Evolutionary conservation across 164 flowering plant genomes (phyloP), one percentile per base, ranked within the genome.

Genomic region (Kalanchoe fedtschenkoi): DNA sequence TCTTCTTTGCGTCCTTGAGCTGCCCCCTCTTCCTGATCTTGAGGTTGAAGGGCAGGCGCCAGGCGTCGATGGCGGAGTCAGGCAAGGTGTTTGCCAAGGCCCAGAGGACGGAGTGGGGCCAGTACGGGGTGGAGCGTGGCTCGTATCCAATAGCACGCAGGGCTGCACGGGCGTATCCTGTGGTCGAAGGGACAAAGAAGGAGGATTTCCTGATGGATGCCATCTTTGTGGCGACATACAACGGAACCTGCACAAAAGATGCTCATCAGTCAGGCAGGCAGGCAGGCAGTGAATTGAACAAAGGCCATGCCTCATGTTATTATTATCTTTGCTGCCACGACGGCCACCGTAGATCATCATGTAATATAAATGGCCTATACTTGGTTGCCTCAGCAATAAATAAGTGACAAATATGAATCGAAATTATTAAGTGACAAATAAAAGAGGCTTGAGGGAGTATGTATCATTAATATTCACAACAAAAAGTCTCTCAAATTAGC

Each of bases 181-280:
- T 90, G 6, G 89, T 65, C 57, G 97, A 93, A 41, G 99, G 97
- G 24, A 87, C 96, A 13, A 87, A 71, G 74, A 90, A 83, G 51
- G 97, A 88, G 28, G 96, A 83, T 72, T 80, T 78, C 73, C 53
- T 78, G 68, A 88, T 86, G 5, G 91, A 86, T 55, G 95, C 89
- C 97, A 93, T 87, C 77, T 85, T 93, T 43, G 99, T 93, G 35
- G 97, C 97, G 38, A 93, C 97, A 30, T 85, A 90, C 46, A 90
- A 62, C 8, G 98, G 97, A 64, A 87, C 88, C 98, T 90, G 78
- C 46, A 70, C 37, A 9, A 15, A 70, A 21, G 53, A 65, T 4
- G 9, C 51, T 32, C 9, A 21, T 30, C 61, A 14, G 15, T 57
- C 16, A 24, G 34, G n/a, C n/a, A n/a, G n/a, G n/a, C n/a, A n/a